A percentile compares a stretch with the other conserved stretches of the same genome.
These are phyloP conservation scores for Yarrowia sp. DNA, from an alignment of 805 yeast species.

Conservation along the genomic window DNA sequence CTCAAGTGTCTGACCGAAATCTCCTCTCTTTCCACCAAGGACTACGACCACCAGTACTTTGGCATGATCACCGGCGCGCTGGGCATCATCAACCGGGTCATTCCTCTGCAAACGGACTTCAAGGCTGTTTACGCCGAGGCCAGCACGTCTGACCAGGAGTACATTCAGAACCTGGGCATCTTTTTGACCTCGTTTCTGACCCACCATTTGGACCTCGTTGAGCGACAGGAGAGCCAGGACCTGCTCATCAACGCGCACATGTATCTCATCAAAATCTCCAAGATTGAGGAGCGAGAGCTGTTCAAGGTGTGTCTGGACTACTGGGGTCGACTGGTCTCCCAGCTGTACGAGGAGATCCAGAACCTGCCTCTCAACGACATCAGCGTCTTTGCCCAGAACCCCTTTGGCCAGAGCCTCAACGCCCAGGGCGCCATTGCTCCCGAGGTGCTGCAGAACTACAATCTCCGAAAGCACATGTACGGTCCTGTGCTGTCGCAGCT, in stretches of 20 bases:
- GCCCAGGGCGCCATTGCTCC: conserved; percentile 75
- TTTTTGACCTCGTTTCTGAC: conserved; percentile 80
- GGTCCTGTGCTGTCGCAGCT: conserved; percentile 73
- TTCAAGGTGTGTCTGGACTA: conserved; percentile 94
- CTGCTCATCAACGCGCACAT: conserved; percentile 69
- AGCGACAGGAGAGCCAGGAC: conserved; percentile 50
- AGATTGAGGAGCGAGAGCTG: conserved; percentile 91
- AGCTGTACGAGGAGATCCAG: conserved; percentile 81
- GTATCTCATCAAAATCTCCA: conserved; percentile 78
- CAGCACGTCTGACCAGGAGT: conserved; percentile 81
- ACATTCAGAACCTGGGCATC: conserved; percentile 92
- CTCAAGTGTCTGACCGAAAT: conserved; percentile 93
- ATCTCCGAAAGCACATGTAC: conserved; percentile 83
- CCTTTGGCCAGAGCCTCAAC: conserved; percentile 38
- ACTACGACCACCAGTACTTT: conserved; percentile 55
- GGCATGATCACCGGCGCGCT: conserved; percentile 68
- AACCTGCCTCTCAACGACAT: conserved; percentile 67
- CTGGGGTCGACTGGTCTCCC: conserved; percentile 84
- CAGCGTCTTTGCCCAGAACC: conserved; percentile 57
- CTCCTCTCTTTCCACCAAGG: conserved; percentile 59
- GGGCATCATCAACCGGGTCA: conserved; percentile 60
- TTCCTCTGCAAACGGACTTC: conserved; percentile 73
- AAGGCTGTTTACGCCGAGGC: conserved; percentile 70
- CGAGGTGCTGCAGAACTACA: conserved; percentile 65
- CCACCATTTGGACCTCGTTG: conserved; percentile 62